Base-by-base conservation (phyloP, 2,329 filamentous ascomycete species). In the Epichloe scottii region DNA sequence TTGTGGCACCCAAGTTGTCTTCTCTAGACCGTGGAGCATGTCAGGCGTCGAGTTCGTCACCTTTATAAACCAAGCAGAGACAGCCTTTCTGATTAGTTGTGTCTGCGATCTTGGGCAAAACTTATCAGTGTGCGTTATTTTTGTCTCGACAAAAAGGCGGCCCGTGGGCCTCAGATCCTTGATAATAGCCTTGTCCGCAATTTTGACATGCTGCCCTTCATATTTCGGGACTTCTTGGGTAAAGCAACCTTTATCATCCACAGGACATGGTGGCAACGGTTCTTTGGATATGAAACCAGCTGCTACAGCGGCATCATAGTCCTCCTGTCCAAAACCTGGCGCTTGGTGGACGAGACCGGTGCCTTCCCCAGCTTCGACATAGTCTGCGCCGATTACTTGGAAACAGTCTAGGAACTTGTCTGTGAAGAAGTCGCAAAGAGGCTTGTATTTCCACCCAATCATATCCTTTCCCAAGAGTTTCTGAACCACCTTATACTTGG, bases 301-400 rank as follows among this genome's bases (percentile, higher is more conserved):
- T 50, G 82, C 75, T 61, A 82, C 68, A 5, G 79, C 81, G 52
- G 85, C 76, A 57, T 78, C 77, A 68, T 87, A 88, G 79, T 88
- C 85, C 58, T 88, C 85, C 66, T 87, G 82, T 74, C 85, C 85
- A 60, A 85, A 88, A 1, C 84, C 83, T 8, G 85, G 85, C 5
- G 85, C 73, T 64, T 87, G 84, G 62, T 88, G 85, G 26, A 88
- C 85, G 51, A 89, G 77, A 63, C 85, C 85, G 45, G 84, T 82
- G 77, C 85, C 85, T 60, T 83, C 83, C 43, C 84, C 83, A 15
- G 81, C 76, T 23, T 82, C 85, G 47, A 89, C 85, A 62, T 88
- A 89, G 11, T 72, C 75, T 43, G 82, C 85, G 55, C 81, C 83
- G 52, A 86, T 62, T 7, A 89, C 79, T 55, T 72, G 76, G 72